Evolutionary conservation across 257 asterid genomes (phyloP).

Genomic region (Ajuga chamaepitys): DNA sequence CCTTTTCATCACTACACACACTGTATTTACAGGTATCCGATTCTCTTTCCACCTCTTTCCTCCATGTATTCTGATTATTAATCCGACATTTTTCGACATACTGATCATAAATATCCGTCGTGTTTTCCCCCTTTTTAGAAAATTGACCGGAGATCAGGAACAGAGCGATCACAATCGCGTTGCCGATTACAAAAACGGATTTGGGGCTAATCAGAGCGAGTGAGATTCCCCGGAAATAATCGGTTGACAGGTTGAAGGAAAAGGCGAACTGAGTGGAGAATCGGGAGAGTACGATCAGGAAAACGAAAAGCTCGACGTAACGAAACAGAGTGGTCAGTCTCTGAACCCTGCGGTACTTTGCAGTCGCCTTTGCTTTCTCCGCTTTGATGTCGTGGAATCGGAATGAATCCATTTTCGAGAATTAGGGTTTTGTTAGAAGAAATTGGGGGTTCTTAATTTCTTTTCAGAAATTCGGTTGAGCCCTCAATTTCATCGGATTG

Average conservation of each 20-base stretch:
- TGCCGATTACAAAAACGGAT: constrained; percentile 63
- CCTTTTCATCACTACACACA: background rate
- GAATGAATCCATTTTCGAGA: constrained; percentile 35
- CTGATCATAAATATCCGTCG: constrained; percentile 42
- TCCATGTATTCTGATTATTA: constrained; percentile 3
- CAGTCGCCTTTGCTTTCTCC: constrained; percentile 35
- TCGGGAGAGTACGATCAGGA: constrained; percentile 29
- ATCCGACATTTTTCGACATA: constrained; percentile 33
- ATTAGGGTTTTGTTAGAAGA: background rate
- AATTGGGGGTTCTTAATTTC: background rate
- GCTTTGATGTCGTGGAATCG: constrained; percentile 21
- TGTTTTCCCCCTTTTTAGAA: constrained; percentile 17
- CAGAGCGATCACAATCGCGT: constrained; percentile 52
- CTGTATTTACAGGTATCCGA: background rate
- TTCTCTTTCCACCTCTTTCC: background rate
- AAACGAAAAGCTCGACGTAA: constrained; percentile 22
- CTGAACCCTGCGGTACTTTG: constrained; percentile 14
- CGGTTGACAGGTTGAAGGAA: constrained; percentile 26
- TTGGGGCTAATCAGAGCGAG: constrained; percentile 35
- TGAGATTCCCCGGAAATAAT: constrained; percentile 37
- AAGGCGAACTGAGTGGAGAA: constrained; percentile 29
- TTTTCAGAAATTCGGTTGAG: constrained; percentile 6
- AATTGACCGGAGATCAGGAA: constrained; percentile 43
- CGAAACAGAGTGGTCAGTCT: constrained; percentile 30
- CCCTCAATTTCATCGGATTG: constrained; percentile 6